Base-by-base conservation (phyloP, 2,329 filamentous ascomycete species). In the Ustulina deusta region DNA sequence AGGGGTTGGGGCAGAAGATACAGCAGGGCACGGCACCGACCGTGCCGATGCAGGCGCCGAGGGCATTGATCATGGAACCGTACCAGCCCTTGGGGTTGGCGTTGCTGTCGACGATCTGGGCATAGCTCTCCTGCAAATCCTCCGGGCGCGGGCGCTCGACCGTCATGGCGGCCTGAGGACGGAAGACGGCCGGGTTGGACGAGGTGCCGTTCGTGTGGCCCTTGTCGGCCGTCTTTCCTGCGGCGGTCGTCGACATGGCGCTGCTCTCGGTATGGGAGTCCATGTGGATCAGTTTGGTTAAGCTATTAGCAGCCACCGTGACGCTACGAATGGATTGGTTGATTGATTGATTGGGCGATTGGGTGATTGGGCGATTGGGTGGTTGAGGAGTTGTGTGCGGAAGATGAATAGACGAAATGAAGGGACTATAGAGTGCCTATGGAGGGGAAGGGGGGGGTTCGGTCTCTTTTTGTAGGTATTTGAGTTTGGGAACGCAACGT, bases 1-100 rank as follows among this genome's bases (percentile, higher is more conserved):
- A 98, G 2, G 95, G 96, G 83, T 99, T 99, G 57, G 96, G 96
- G 83, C 92, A 97, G 82, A 90, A 85, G 78, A 97, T 82, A 80
- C 94, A 97, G 89, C 94, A 97, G 4, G 96, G 96, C 73, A 98
- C 86, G 20, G 96, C 94, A 58, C 96, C 96, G 25, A 92, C 77
- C 52, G 89, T 91, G 74, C 96, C 96, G 62, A 97, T 85, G 74
- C 87, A 83, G 60, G 86, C 79, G 71, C 96, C 96, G 7, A 98
- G 83, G 17, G 83, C 80, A 79, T 95, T 92, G 80, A 97, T 66
- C 90, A 97, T 93, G 68, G 83, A 83, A 25, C 93, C 93, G 77
- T 98, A 99, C 94, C 94, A 97, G 77, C 93, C 92, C 79, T 94
- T 89, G 58, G 88, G 86, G 71, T 87, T 87, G 36, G 87, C 88